Evolutionary conservation across 352 stramenopile species (phyloP), one percentile per base, ranked within the genome.

Genomic region (Globisporangium cederbergense): DNA sequence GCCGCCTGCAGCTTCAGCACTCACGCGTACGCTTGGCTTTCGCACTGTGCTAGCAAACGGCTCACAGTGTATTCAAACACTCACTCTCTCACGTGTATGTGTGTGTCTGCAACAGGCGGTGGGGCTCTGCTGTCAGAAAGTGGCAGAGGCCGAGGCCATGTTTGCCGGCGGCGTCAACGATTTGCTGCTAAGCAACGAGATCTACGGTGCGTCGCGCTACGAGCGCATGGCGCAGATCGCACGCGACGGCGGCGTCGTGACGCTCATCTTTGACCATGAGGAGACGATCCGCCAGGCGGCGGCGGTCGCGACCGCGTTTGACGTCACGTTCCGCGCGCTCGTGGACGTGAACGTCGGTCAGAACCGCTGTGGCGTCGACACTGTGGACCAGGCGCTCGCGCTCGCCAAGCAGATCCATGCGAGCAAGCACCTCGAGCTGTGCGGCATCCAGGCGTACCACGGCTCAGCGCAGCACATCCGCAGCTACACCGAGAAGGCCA

Each of bases 281-380:
- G 73, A 79, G 46, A 69, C 70, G 2, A 75, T 90, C 20, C 45
- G 67, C 2, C 74, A 87, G 52, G 76, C 83, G 6, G 61, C 75
- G 22, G 58, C 61, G 2, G 74, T 75, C 0, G 79, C 81, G 0
- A 6, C 58, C 1, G 49, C 55, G 1, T 32, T 49, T 16, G 58
- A 60, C 56, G 53, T 89, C 50, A 58, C 56, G 14, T 84, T 93
- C 60, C 71, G 71, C 25, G 77, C 75, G 42, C 75, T 92, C 18
- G 81, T 92, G 49, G 85, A 93, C 32, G 74, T 91, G 30, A 87
- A 91, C 67, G 83, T 91, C 18, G 85, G 83, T 2, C 85, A 92
- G 60, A 72, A 89, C 58, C 82, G 85, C 25, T 93, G 85, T 60
- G 85, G 85, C 38, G 82, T 90, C 3, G 76, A 88, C 47, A 71